These are phyloP conservation scores for Tuber melanosporum DNA, from an alignment of 495 filamentous ascomycete genomes.

Conservation along the genomic window DNA sequence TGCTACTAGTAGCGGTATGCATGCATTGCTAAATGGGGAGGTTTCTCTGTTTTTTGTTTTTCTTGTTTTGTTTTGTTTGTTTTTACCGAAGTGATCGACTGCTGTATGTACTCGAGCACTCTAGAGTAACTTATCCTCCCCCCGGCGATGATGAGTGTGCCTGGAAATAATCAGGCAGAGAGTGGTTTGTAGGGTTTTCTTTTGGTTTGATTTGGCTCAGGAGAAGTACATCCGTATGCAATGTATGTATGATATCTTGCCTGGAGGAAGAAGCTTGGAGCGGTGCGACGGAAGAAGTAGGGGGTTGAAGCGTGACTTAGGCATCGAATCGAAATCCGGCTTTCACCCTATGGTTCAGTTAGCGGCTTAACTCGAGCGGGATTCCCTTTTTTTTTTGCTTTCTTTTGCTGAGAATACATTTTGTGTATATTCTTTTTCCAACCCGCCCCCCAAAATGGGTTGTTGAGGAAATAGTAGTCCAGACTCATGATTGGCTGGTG, in stretches of 20 bases:
- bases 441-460: neutral
- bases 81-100: neutral
- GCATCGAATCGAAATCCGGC: neutral
- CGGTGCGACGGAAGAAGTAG: neutral
- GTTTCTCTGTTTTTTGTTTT: neutral
- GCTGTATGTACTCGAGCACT: neutral
- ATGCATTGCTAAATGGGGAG: slow-evolving; percentile 1
- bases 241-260: neutral
- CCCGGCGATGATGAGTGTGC: neutral
- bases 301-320: neutral
- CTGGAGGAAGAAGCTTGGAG: neutral
- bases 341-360: neutral
- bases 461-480: neutral
- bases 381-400: slow-evolving; percentile 1
- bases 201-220: slow-evolving; percentile 1
- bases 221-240: neutral
- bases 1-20: neutral
- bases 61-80: neutral
- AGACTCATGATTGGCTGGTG: neutral
- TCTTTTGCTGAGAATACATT: neutral
- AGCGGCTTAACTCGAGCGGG: neutral
- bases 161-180: neutral
- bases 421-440: neutral
- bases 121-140: neutral
- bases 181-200: neutral